A percentile compares a stretch with the other conserved stretches of the same genome.
These are phyloP conservation scores for Venustampulla echinocandica DNA, from an alignment of 495 filamentous ascomycete species.

Conservation along the genomic window DNA sequence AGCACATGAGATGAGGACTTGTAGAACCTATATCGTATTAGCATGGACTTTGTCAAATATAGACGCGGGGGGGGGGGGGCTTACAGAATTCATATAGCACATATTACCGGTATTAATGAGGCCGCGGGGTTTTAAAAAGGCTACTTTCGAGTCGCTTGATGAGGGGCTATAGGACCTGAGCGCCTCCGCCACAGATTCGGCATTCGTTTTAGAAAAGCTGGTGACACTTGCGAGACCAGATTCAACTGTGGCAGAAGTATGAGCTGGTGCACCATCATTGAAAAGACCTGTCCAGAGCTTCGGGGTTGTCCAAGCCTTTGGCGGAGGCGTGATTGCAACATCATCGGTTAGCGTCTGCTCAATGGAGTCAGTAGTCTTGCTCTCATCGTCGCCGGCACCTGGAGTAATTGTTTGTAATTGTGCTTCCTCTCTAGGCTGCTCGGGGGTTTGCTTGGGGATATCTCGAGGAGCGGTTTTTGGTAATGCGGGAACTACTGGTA, in stretches of 20 bases:
- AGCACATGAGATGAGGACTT: conserved; percentile 84
- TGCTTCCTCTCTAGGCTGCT: conserved; percentile 20
- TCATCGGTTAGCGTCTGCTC: conserved; percentile 6
- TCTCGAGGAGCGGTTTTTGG: conserved; percentile 43
- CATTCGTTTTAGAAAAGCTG: conserved; percentile 41
- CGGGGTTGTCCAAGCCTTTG: conserved; percentile 21
- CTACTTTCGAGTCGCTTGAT: conserved; percentile 52
- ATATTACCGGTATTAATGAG: conserved; percentile 96
- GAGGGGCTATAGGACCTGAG: conserved; percentile 56
- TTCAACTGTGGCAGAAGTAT: conserved; percentile 11
- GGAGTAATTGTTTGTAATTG: conserved; percentile 28
- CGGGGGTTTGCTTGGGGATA: conserved; percentile 25
- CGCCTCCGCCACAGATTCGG: conserved; percentile 61
- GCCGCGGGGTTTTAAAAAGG: conserved; percentile 88
- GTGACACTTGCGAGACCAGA: conserved; percentile 6
- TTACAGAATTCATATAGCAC: conserved; percentile 99
- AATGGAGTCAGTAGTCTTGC: background rate
- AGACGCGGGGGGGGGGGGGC: conserved; percentile 25
- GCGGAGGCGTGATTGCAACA: conserved; percentile 1
- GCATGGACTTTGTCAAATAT: background rate
- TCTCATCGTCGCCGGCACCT: conserved; percentile 9
- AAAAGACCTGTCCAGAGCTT: conserved; percentile 21
- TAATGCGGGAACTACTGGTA: conserved; percentile 60
- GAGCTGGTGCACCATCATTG: conserved; percentile 16
- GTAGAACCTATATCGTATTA: conserved; percentile 65